Percentiles rank a stretch among this genome's conserved stretches.
Conservation (phyloP, 2,329 filamentous ascomycete species). For the Parastagonospora nodorum region DNA sequence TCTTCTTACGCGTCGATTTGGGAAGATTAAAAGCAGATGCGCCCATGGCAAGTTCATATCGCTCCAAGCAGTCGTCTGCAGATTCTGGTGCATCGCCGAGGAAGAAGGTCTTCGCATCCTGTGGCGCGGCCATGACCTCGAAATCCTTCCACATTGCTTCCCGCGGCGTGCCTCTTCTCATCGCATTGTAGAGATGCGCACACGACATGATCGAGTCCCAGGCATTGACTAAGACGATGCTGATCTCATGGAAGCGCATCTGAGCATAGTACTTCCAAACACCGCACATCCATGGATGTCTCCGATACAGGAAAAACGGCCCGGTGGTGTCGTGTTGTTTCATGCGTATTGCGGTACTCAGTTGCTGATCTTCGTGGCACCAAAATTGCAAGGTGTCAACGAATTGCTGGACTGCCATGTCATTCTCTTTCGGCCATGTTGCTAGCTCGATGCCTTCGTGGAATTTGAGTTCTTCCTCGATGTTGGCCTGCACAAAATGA, state of each 20-base stretch:
- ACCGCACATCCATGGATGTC: slow-evolving; percentile 39
- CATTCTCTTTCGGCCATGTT: slow-evolving; percentile 21
- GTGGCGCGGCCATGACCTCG: slow-evolving; percentile 37
- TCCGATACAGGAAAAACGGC: slow-evolving; percentile 11
- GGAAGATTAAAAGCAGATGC: slow-evolving; percentile 30
- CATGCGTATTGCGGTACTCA: not conserved
- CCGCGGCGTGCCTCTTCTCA: slow-evolving; percentile 36
- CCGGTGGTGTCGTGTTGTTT: slow-evolving; percentile 1
- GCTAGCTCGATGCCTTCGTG: slow-evolving; percentile 16
- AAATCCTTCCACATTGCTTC: slow-evolving; percentile 49
- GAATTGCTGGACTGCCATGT: slow-evolving; percentile 12
- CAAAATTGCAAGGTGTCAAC: slow-evolving; percentile 8
- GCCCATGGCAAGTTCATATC: slow-evolving; percentile 49
- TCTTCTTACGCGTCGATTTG: slow-evolving; percentile 6
- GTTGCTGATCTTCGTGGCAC: slow-evolving; percentile 8
- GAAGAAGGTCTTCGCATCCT: slow-evolving; percentile 45
- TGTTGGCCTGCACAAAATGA: slow-evolving; percentile 2
- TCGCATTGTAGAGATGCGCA: slow-evolving; percentile 52
- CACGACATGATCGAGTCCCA: slow-evolving; percentile 49
- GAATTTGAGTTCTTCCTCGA: slow-evolving; percentile 16
- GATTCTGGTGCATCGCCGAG: slow-evolving; percentile 42
- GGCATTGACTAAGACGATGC: slow-evolving; percentile 43
- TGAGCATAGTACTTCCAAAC: slow-evolving; percentile 46
- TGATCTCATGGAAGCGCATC: slow-evolving; percentile 35
- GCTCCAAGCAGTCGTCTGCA: slow-evolving; percentile 43